A percentile compares a stretch with the other conserved stretches of the same genome.
These are phyloP conservation scores for Apiospora hydei DNA, from an alignment of 2,329 filamentous ascomycete genomes.

Conservation along the genomic window DNA sequence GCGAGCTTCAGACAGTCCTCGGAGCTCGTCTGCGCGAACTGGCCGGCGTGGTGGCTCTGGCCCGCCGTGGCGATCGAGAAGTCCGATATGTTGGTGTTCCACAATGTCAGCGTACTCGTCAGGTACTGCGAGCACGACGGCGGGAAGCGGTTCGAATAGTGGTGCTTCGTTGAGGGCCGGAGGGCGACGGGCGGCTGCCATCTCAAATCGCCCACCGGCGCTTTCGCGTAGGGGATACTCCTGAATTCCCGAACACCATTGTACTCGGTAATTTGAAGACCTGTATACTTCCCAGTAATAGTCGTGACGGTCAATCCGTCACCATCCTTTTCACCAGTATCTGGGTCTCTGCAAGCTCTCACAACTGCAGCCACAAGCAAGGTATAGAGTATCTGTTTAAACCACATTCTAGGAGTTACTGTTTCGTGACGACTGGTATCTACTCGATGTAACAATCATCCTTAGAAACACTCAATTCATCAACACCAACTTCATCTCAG, in stretches of 20 bases:
- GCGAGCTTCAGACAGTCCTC: conserved; percentile 29
- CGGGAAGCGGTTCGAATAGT: conserved; percentile 22
- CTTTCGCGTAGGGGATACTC: conserved; percentile 47
- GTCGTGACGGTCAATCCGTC: conserved; percentile 40
- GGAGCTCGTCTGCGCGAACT: conserved; percentile 29
- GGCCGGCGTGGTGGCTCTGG: conserved; percentile 37
- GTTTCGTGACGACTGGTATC: background rate
- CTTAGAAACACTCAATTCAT: background rate
- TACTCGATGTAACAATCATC: background rate
- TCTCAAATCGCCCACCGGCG: background rate
- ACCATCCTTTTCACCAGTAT: background rate
- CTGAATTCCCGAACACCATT: conserved; percentile 47
- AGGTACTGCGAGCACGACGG: conserved; percentile 46
- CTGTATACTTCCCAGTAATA: conserved; percentile 43
- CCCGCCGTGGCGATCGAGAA: conserved; percentile 42
- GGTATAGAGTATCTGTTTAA: conserved; percentile 1
- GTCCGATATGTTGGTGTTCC: conserved; percentile 38
- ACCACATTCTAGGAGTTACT: background rate
- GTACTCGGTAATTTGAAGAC: conserved; percentile 41
- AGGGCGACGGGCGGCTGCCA: conserved; percentile 19
- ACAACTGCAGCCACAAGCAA: background rate
- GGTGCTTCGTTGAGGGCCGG: conserved; percentile 23
- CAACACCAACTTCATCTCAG: background rate
- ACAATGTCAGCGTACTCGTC: conserved; percentile 38
- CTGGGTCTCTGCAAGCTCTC: too few relatives aligned